A percentile compares a stretch with the other conserved stretches of the same genome.
phyloP scores from a whole-genome alignment of 371 early-diverging fungal genomes.

The Blakeslea trispora region DNA sequence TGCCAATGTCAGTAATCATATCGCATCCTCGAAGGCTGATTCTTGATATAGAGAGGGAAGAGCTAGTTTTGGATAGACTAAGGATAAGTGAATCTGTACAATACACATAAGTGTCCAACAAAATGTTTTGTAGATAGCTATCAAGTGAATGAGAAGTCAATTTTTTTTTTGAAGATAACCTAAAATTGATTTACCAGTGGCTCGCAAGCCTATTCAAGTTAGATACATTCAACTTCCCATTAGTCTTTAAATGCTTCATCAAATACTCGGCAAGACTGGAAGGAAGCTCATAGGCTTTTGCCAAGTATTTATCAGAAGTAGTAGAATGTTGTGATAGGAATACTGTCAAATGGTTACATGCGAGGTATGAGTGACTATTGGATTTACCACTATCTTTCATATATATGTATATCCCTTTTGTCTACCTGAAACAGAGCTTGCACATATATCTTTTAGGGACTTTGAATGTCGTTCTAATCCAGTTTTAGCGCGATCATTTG shows the following conservation, averaged over 20 bases:
- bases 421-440: slow-evolving; percentile 31
- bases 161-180: neutral
- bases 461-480: slow-evolving; percentile 17
- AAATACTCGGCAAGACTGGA: slow-evolving; percentile 32
- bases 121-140: slow-evolving; percentile 39
- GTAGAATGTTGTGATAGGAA: slow-evolving; percentile 29
- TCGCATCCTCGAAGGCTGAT: slow-evolving; percentile 46
- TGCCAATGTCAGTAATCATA: slow-evolving; percentile 41
- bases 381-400: no score
- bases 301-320: slow-evolving; percentile 16
- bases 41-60: slow-evolving; percentile 24
- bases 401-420: no score
- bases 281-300: slow-evolving; percentile 20
- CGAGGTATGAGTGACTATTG: no score
- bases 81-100: slow-evolving; percentile 46
- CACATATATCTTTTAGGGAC: slow-evolving; percentile 31
- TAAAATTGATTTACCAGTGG: slow-evolving; percentile 30
- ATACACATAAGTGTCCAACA: slow-evolving; percentile 38
- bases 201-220: slow-evolving; percentile 30
- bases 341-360: slow-evolving; percentile 6
- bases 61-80: slow-evolving; percentile 32
- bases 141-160: neutral
- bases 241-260: slow-evolving; percentile 21
- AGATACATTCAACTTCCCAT: slow-evolving; percentile 31
- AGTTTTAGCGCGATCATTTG: no score